phyloP scores from a whole-genome alignment of 192 early-diverging fungal species.

The Geosiphon pyriformis region DNA sequence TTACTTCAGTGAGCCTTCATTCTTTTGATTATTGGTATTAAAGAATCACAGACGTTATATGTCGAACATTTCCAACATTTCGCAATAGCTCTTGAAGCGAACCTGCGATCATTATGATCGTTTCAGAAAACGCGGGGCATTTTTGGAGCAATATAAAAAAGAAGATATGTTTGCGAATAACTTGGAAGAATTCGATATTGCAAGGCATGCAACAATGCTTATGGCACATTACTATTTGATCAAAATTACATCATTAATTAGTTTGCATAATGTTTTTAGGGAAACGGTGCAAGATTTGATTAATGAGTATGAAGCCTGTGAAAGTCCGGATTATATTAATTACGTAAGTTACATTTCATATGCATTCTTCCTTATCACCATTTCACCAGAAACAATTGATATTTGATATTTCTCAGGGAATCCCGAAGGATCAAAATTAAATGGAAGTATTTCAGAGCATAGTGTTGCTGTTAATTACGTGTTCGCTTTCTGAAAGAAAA shows the following conservation, averaged over 20 bases:
- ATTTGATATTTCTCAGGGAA: too few species aligned
- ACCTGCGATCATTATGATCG: conserved; percentile 91
- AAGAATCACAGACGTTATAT: conserved; percentile 23
- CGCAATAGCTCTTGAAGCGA: conserved; percentile 75
- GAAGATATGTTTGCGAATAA: conserved; percentile 74
- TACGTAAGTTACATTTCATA: too few species aligned
- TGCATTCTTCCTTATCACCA: too few species aligned
- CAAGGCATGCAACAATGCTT: conserved; percentile 36
- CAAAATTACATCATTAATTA: conserved; percentile 6
- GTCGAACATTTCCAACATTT: conserved; percentile 9
- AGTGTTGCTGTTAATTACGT: too few species aligned
- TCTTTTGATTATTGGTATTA: conserved; percentile 17
- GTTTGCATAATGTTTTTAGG: conserved; percentile 30
- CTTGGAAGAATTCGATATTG: conserved; percentile 90
- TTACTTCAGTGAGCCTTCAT: conserved; percentile 56
- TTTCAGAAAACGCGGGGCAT: conserved; percentile 91
- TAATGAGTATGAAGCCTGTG: conserved; percentile 91
- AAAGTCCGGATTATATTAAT: conserved; percentile 80
- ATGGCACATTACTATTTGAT: not conserved
- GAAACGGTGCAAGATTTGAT: conserved; percentile 89
- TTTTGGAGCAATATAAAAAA: conserved; percentile 89
- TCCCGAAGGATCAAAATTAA: too few species aligned
- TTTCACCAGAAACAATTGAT: too few species aligned
- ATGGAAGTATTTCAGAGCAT: too few species aligned
- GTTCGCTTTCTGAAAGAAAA: too few species aligned